These are phyloP conservation scores for Yarrowia osloensis DNA, from an alignment of 805 yeast genomes.

Conservation along the genomic window DNA sequence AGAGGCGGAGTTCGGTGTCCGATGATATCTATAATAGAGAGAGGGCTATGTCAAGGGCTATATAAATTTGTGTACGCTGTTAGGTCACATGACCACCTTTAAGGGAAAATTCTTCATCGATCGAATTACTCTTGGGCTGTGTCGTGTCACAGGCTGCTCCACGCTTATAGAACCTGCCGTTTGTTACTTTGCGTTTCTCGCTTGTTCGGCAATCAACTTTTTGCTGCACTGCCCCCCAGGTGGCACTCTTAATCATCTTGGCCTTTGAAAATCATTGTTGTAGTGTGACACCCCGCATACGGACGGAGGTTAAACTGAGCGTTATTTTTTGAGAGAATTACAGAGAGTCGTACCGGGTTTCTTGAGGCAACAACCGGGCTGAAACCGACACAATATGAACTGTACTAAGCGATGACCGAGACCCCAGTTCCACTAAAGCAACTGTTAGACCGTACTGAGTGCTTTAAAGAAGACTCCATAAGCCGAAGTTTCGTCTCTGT, in stretches of 20 bases:
- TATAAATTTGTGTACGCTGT: no score
- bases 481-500: no score
- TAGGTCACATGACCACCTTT: no score
- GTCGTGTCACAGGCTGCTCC: no score
- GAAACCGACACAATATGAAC: no score
- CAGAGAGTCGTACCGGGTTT: background rate
- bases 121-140: no score
- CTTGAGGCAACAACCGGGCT: no score
- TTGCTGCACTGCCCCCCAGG: constrained; percentile 16
- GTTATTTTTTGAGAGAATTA: background rate
- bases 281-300: constrained; percentile 4
- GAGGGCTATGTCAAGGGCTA: background rate
- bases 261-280: background rate
- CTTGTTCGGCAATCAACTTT: background rate
- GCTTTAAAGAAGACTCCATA: background rate
- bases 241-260: constrained; percentile 1
- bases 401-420: no score
- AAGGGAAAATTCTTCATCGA: no score
- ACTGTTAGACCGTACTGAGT: background rate
- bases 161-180: no score
- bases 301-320: background rate
- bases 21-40: no score
- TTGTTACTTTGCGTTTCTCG: background rate
- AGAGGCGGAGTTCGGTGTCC: background rate
- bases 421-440: no score